Evolutionary conservation across 2,329 filamentous ascomycete genomes (phyloP), one percentile per base, ranked within the genome.

Genomic region (Cordyceps tenuipes): DNA sequence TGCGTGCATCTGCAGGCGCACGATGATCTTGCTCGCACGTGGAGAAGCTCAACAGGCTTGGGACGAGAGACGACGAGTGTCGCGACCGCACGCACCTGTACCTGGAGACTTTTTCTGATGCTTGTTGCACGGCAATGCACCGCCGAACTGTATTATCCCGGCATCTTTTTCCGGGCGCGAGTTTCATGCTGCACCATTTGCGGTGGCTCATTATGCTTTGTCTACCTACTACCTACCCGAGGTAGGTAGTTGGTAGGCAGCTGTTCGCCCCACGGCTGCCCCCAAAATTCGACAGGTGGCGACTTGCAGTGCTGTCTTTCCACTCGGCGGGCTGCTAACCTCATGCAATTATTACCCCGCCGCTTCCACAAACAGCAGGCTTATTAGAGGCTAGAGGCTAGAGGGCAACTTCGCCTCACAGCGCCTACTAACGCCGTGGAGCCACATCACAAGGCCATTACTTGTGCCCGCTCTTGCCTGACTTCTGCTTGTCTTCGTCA

Each of bases 341-440:
- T 12, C 10, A 34, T 31, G 47, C 56, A 49, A n/a, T n/a, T n/a
- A 29, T 29, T 60, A 60, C 58, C 58, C 58, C 51, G 58, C 51
- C 44, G 44, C 57, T 36, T 36, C 34, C 34, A 43, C 43, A n/a
- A n/a, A n/a, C n/a, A n/a, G n/a, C n/a, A n/a, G n/a, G n/a, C n/a
- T n/a, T n/a, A n/a, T n/a, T n/a, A n/a, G n/a, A 55, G 21, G 5
- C 50, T 48, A 15, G 13, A 6, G 39, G 12, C 39, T 5, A 15
- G 39, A 6, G 5, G 39, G 5, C 36, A n/a, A 34, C 58, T 50
- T 55, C 46, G 58, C 58, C 58, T 60, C 52, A n/a, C 48, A 48
- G 43, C 50, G 43, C 43, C 43, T 43, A n/a, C n/a, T n/a, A n/a
- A 15, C 39, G 43, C 57, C 43, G 26, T 36, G 43, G 44, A 54